Conservation (phyloP, 768 basidiomycete species). For the Rhodotorula graminis region DNA sequence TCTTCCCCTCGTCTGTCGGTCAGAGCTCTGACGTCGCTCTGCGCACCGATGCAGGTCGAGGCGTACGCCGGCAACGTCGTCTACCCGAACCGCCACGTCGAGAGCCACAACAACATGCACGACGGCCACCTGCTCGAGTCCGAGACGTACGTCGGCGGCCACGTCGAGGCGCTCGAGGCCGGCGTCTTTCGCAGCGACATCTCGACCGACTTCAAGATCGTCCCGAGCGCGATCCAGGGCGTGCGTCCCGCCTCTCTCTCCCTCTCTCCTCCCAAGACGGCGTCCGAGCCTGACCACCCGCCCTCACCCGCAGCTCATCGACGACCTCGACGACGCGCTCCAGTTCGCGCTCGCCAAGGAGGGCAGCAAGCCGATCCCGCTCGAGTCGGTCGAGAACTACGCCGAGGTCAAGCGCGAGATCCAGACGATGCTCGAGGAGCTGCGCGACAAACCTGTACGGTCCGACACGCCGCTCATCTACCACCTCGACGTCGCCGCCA, state of each 20-base stretch:
- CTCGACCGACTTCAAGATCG: conserved; percentile 86
- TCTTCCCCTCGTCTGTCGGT: not conserved
- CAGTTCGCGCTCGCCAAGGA: conserved; percentile 84
- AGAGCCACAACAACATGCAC: conserved; percentile 82
- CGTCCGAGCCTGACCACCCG: too few relatives aligned
- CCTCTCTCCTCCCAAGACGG: not conserved
- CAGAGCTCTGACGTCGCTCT: not conserved
- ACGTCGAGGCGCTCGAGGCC: conserved; percentile 96
- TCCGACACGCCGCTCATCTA: conserved; percentile 92
- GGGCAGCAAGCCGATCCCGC: conserved; percentile 57
- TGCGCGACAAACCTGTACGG: conserved; percentile 86
- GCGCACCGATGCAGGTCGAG: conserved; percentile 66
- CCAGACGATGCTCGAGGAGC: conserved; percentile 67
- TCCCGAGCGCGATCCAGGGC: conserved; percentile 76
- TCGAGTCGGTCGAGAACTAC: conserved; percentile 89
- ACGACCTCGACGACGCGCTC: conserved; percentile 87
- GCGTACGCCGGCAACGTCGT: conserved; percentile 86
- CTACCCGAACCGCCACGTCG: conserved; percentile 97
- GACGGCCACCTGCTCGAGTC: conserved; percentile 94
- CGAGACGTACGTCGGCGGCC: conserved; percentile 97
- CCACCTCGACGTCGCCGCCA: conserved; percentile 96
- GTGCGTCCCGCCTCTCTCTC: not conserved
- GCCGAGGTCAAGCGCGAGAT: conserved; percentile 83
- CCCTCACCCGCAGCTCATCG: conserved; percentile 85
- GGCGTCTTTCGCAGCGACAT: conserved; percentile 98